Evolutionary conservation across 805 yeast genomes (phyloP).

Genomic region (Candida tibetensis): DNA sequence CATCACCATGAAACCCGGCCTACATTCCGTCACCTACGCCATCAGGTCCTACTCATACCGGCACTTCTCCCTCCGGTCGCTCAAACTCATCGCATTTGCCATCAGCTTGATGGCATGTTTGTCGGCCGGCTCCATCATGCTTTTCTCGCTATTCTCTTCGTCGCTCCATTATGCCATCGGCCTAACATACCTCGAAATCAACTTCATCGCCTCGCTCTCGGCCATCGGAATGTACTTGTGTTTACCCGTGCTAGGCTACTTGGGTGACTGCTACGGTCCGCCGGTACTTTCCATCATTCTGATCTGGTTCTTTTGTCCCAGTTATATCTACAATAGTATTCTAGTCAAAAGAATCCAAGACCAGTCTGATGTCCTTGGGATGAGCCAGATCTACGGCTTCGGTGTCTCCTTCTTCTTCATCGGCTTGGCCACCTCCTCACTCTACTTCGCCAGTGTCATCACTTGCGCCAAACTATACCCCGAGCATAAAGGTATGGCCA

Average conservation of each 20-base stretch:
- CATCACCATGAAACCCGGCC: slow-evolving; percentile 13
- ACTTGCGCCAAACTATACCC: slow-evolving; percentile 90
- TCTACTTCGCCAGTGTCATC: slow-evolving; percentile 66
- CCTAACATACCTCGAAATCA: slow-evolving; percentile 62
- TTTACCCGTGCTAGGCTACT: slow-evolving; percentile 75
- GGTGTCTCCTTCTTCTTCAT: slow-evolving; percentile 54
- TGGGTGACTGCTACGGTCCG: slow-evolving; percentile 86
- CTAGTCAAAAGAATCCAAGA: slow-evolving; percentile 12
- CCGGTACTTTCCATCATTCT: slow-evolving; percentile 64
- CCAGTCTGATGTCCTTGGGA: slow-evolving; percentile 1
- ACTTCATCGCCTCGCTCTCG: slow-evolving; percentile 69
- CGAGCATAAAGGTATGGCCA: slow-evolving; percentile 69
- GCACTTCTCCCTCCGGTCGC: slow-evolving; percentile 39
- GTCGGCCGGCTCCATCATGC: slow-evolving; percentile 76
- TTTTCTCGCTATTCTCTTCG: slow-evolving; percentile 77
- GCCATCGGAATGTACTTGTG: slow-evolving; percentile 82
- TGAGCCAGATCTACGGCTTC: slow-evolving; percentile 21
- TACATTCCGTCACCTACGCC: slow-evolving; percentile 36
- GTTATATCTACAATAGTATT: slow-evolving; percentile 48
- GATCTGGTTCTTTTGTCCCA: slow-evolving; percentile 60
- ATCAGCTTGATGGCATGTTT: slow-evolving; percentile 64
- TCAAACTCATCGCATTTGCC: slow-evolving; percentile 51
- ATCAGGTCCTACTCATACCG: slow-evolving; percentile 42
- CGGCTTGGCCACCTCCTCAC: slow-evolving; percentile 71
- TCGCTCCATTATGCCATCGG: slow-evolving; percentile 58